Evolutionary conservation across 202 grass and related monocot genomes (phyloP), one percentile per base, ranked within the genome.

Genomic region (Digitaria exilis): DNA sequence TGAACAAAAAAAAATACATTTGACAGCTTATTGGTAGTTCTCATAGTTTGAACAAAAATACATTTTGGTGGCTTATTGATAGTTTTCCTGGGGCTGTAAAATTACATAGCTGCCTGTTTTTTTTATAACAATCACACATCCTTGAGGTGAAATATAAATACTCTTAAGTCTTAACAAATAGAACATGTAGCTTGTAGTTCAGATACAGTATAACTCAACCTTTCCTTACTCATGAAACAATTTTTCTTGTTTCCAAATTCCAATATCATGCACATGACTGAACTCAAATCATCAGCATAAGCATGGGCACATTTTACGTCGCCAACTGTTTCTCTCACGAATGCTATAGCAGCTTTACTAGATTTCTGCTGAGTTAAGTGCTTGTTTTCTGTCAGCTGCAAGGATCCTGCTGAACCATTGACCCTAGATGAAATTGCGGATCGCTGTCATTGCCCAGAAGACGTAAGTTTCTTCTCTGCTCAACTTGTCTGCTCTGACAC

Each of bases 401-500:
- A 99, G 85, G 78, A 99, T 37, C 96, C 96, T 73, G 65, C 72
- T 42, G 93, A 98, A 58, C 87, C 93, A 48, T 88, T 98, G 89
- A 90, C 91, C 2, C 41, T 98, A 44, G 89, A 90, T 61, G 87
- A 95, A 89, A 95, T 98, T 34, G 91, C 96, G 18, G 92, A 98
- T 63, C 87, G 93, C 18, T 99, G 96, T 49, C 93, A 96, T 80
- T 85, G 80, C 55, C 87, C 89, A 31, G 93, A 92, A 79, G 73
- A 99, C 80, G 96, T 99, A 90, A 75, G 69, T 10, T 84, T 80
- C 64, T 80, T 60, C 14, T 82, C 55, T 69, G 24, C 35, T 51
- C 18, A n/a, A 51, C 7, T 64, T 59, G 68, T 63, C 14, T 75
- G 34, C 65, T 76, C 26, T 49, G 43, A 32, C 58, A n/a, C 25